phyloP scores from a whole-genome alignment of 73 alveolate genomes.

The Tetrahymena malaccensis region DNA sequence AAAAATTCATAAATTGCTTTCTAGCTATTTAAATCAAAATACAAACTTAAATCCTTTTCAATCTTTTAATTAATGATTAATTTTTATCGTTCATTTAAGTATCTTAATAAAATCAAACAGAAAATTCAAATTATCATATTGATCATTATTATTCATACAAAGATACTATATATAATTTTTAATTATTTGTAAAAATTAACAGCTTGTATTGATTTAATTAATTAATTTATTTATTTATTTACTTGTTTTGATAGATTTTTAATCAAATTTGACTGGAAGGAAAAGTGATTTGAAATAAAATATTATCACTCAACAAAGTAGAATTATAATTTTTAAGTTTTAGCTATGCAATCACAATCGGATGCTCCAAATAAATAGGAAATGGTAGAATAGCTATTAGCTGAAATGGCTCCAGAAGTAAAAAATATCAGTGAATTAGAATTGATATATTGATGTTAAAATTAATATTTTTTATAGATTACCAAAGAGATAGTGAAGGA shows the following conservation, averaged over 20 bases:
- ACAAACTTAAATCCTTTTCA: too few species aligned
- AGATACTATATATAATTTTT: not conserved
- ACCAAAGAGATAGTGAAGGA: not conserved
- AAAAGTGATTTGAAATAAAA: not conserved
- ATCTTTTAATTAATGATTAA: too few species aligned
- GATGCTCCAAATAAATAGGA: not conserved
- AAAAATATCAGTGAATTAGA: not conserved
- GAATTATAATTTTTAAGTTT: not conserved
- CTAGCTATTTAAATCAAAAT: too few species aligned
- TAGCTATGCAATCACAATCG: not conserved
- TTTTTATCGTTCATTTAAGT: too few species aligned
- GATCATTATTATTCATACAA: too few species aligned
- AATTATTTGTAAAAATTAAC: not conserved
- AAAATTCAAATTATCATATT: not conserved
- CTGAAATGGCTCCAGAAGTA: not conserved
- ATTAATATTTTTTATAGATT: not conserved
- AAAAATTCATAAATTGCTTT: too few species aligned
- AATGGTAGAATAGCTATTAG: not conserved
- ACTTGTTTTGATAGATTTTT: not conserved
- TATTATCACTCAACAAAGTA: not conserved
- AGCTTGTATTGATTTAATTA: not conserved
- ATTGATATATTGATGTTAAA: not conserved
- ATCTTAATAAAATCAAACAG: not conserved
- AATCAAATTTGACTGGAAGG: not conserved
- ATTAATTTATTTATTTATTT: too few species aligned